Base-by-base conservation (phyloP, 305 asterid species). In the Fraxinus sp. region DNA sequence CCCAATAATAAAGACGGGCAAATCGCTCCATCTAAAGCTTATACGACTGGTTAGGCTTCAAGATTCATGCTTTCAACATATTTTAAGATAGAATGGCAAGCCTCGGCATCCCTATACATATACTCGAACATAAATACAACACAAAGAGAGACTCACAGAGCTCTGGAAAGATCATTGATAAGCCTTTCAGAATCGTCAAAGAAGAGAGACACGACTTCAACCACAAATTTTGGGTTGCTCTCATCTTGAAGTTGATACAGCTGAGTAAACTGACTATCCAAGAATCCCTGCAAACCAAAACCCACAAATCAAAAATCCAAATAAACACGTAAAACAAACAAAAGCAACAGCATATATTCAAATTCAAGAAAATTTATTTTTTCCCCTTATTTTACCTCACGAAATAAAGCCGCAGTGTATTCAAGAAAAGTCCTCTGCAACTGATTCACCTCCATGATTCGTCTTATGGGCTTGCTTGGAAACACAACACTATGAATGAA, bases 141-240 rank as follows among this genome's bases (percentile, higher is more conserved):
- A 44, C 16, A 44, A 76, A 18, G 41, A 32, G 39, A 85, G 74
- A 1, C 91, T 90, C 8, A 93, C 97, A 93, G 84, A 80, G 94
- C 86, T 44, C 11, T 81, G 49, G 93, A 71, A 66, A 93, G 97
- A 83, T 91, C 92, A 90, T 91, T 87, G 84, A 93, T 88, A 84
- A 93, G 89, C 74, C 91, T 91, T 33, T 90, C 90, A 75, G 97
- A 91, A 87, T 92, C 97, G 75, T 91, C 91, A 88, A 93, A 91
- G 89, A 91, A 93, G n/a, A 93, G 95, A 32, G 94, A 83, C n/a
- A 92, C 92, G 13, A 93, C 97, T 88, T 93, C 97, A 76, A 84
- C 78, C 30, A 93, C 97, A 82, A 93, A 93, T 57, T 88, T 90
- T 33, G 97, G 97, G 83, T 90, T 93, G 89, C 89, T 92, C 84